Base-by-base conservation (phyloP, 495 filamentous ascomycete species). In the Amniculicola lignicola region DNA sequence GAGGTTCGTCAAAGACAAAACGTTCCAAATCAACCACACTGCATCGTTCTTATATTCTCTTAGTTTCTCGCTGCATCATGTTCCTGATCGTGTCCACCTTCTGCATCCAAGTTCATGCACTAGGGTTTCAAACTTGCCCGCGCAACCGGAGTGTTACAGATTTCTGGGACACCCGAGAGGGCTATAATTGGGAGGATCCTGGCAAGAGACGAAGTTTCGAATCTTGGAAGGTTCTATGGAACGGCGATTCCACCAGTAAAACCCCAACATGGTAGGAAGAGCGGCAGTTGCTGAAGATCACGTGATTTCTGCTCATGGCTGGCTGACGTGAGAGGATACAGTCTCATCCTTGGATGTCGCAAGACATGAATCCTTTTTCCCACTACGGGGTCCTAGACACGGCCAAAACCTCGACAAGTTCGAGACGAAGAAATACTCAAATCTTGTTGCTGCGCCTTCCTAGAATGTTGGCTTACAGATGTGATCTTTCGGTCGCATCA, bases 81-180 rank as follows among this genome's bases (percentile, higher is more conserved):
- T 45, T 54, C 24, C 29, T 10, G 16, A 24, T 45, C 42, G 23
- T 15, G 6, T 25, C 41, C 51, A 54, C 51, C 18, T 14, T 2
- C 46, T 35, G n/a, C n/a, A n/a, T n/a, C n/a, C n/a, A n/a, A n/a
- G n/a, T n/a, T n/a, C n/a, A 45, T 46, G 41, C 51, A 33, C 51
- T 54, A 54, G 22, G 27, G 51, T 54, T 54, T 54, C 51, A 41
- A 29, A 47, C n/a, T 40, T 22, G 15, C 14, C 15, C 24, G 25
- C 24, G 16, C 37, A 10, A 27, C 24, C 41, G 11, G 51, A n/a
- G n/a, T n/a, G n/a, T 54, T 45, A 25, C 41, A 39, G 18, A 19
- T n/a, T 36, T 54, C 12, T 15, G 18, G 40, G 27, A 19, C 5
- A 7, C 27, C 24, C 24, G 5, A 29, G n/a, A n/a, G n/a, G n/a